Evolutionary conservation across 805 yeast species (phyloP).

Genomic region (Cyberlindnera amylophila): DNA sequence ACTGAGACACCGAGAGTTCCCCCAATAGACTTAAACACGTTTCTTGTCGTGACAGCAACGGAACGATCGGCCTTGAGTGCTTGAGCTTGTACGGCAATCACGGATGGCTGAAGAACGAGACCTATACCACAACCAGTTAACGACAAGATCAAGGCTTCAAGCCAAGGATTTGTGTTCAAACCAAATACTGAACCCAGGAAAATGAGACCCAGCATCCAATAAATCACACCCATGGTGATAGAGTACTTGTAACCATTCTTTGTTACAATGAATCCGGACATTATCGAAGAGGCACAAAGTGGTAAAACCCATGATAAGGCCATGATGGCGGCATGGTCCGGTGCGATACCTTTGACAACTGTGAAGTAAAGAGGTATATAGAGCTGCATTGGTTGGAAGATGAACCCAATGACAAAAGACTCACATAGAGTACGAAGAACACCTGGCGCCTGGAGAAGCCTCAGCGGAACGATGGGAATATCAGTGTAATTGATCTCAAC

Average conservation of each 20-base stretch:
- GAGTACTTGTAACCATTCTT: slow-evolving; percentile 38
- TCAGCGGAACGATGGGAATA: slow-evolving; percentile 52
- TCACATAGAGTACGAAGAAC: slow-evolving; percentile 34
- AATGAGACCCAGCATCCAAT: slow-evolving; percentile 40
- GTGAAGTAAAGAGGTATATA: slow-evolving; percentile 44
- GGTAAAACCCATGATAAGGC: slow-evolving; percentile 40
- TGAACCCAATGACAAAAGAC: slow-evolving; percentile 46
- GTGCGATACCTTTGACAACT: slow-evolving; percentile 30
- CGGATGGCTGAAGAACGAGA: slow-evolving; percentile 21
- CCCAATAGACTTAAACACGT: slow-evolving; percentile 53
- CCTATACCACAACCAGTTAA: slow-evolving; percentile 43
- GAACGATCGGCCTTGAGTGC: slow-evolving; percentile 49
- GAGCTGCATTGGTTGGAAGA: slow-evolving; percentile 43
- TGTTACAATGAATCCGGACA: slow-evolving; percentile 45
- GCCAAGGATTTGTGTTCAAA: slow-evolving; percentile 26
- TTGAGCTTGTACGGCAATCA: slow-evolving; percentile 53
- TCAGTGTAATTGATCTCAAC: slow-evolving; percentile 43
- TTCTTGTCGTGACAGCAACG: slow-evolving; percentile 53
- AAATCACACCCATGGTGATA: slow-evolving; percentile 37
- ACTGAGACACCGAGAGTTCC: slow-evolving; percentile 57
- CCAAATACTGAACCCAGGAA: slow-evolving; percentile 33
- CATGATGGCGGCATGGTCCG: slow-evolving; percentile 11
- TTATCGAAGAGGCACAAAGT: slow-evolving; percentile 39
- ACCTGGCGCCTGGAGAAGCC: slow-evolving; percentile 35
- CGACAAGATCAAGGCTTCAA: slow-evolving; percentile 32